These are phyloP conservation scores for Novymonas esmeraldas DNA, from an alignment of 208 protist species.

Conservation along the genomic window DNA sequence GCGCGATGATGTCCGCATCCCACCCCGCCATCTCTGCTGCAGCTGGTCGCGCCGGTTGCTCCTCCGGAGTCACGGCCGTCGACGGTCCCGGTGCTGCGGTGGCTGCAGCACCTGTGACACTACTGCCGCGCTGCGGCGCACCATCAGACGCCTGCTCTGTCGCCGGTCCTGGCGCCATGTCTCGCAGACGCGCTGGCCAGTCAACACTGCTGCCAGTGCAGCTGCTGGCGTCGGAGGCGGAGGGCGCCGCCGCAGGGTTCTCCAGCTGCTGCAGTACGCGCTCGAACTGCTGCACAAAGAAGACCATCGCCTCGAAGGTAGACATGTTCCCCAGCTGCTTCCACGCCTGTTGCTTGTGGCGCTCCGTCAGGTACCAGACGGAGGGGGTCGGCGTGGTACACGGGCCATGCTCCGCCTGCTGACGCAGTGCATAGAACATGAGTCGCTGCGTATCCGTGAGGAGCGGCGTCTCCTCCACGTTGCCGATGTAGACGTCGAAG, in stretches of 20 bases:
- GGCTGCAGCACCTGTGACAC: too few species aligned
- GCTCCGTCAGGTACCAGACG: constrained; percentile 63
- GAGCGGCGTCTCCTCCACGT: constrained; percentile 43
- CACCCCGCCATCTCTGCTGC: constrained; percentile 16
- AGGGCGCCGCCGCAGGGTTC: not conserved
- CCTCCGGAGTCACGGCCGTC: too few species aligned
- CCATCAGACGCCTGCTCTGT: not conserved
- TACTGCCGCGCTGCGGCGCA: not conserved
- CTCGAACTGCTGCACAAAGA: constrained; percentile 69
- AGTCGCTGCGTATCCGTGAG: constrained; percentile 68
- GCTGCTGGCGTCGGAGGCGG: not conserved
- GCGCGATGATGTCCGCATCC: constrained; percentile 57
- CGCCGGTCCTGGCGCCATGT: not conserved
- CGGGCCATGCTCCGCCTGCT: constrained; percentile 70
- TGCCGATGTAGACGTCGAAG: constrained; percentile 63
- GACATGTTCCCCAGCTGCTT: constrained; percentile 63
- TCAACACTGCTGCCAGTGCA: constrained; percentile 1
- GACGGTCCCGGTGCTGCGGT: not conserved
- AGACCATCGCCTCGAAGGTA: constrained; percentile 86
- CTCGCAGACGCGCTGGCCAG: constrained; percentile 20
- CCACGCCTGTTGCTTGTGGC: constrained; percentile 81
- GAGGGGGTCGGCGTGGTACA: constrained; percentile 62
- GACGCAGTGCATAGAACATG: constrained; percentile 75
- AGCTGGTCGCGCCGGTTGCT: not conserved
- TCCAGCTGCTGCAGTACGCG: constrained; percentile 29